Evolutionary conservation across 805 yeast species (phyloP).

Genomic region (Zygosaccharomyces bailii): DNA sequence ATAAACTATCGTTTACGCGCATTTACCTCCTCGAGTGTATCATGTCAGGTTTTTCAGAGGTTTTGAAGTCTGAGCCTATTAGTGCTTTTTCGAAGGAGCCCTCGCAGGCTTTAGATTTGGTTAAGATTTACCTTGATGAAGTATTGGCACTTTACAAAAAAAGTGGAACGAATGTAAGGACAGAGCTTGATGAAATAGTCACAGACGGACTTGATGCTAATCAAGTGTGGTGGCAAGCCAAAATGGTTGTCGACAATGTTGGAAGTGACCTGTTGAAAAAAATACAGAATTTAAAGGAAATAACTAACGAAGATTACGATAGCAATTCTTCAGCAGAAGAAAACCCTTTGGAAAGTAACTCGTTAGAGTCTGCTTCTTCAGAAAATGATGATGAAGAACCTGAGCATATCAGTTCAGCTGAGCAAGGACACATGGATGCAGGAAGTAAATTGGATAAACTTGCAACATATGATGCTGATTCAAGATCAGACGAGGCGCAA

Average conservation of each 20-base stretch:
- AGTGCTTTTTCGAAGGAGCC: constrained; percentile 21
- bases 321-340: constrained; percentile 23
- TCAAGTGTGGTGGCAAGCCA: constrained; percentile 92
- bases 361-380: constrained; percentile 15
- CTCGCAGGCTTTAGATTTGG: constrained; percentile 24
- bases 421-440: neutral
- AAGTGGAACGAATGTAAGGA: constrained; percentile 27
- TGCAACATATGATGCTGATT: constrained; percentile 12
- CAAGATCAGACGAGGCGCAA: constrained; percentile 25
- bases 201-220: constrained; percentile 84
- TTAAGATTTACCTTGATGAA: constrained; percentile 28
- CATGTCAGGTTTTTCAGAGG: constrained; percentile 21
- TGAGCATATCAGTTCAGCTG: constrained; percentile 18
- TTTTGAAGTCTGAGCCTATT: constrained; percentile 22
- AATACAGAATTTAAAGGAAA: constrained; percentile 48
- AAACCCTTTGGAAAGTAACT: constrained; percentile 14
- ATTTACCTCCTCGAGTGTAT: neutral
- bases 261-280: constrained; percentile 59
- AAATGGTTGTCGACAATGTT: constrained; percentile 76
- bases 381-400: constrained; percentile 18
- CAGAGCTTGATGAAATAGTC: constrained; percentile 76
- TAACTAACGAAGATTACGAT: constrained; percentile 19
- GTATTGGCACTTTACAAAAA: constrained; percentile 24
- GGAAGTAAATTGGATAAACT: neutral
- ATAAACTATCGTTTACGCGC: neutral